Evolutionary conservation across 495 filamentous ascomycete species (phyloP).

Genomic region (Neurospora sp.): DNA sequence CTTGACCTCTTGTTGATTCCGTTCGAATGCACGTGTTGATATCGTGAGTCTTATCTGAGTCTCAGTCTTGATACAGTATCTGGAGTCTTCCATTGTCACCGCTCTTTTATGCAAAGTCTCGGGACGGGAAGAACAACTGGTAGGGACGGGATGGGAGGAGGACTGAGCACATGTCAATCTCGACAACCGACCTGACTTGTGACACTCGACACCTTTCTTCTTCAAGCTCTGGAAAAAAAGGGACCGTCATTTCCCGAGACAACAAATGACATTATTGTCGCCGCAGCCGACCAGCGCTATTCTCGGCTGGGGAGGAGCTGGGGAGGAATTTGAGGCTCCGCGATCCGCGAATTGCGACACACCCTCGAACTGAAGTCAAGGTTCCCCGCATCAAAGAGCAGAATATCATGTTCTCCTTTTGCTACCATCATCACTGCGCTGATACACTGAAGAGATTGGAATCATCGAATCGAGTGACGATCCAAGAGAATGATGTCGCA

Average conservation of each 20-base stretch:
- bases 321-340: slow-evolving; percentile 15
- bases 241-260: background rate
- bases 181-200: background rate
- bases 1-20: background rate
- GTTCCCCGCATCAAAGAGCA: background rate
- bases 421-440: background rate
- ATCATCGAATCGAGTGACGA: background rate
- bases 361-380: background rate
- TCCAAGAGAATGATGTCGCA: background rate
- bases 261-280: background rate
- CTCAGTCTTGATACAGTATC: background rate
- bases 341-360: slow-evolving; percentile 1
- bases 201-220: background rate
- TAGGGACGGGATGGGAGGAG: background rate
- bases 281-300: background rate
- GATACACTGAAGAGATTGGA: background rate
- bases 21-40: background rate
- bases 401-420: background rate
- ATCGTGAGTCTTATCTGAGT: background rate
- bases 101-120: background rate
- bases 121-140: background rate
- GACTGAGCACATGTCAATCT: background rate
- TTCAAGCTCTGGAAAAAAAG: background rate
- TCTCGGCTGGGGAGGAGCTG: background rate
- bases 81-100: background rate